phyloP scores from a whole-genome alignment of 371 early-diverging fungal species.

The Mortierella sp. region DNA sequence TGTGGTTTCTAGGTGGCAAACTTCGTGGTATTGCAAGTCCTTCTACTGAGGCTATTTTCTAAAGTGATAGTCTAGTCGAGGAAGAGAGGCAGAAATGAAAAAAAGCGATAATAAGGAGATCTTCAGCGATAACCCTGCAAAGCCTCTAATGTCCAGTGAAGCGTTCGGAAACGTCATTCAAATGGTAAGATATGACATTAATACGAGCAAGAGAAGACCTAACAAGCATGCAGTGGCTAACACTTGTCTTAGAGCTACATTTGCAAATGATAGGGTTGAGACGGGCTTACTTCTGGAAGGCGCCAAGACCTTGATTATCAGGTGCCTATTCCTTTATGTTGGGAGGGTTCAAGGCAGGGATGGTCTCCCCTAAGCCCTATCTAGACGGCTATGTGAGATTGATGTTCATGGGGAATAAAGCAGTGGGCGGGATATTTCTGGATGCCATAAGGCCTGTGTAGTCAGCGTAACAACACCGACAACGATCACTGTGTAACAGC shows the following conservation, averaged over 20 bases:
- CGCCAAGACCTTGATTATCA: conserved; percentile 7
- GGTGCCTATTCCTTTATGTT: conserved; percentile 14
- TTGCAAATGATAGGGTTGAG: conserved; percentile 4
- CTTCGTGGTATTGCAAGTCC: conserved; percentile 4
- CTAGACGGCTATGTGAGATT: conserved; percentile 13
- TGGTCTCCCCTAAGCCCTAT: conserved; percentile 7
- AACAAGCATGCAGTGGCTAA: too few species aligned
- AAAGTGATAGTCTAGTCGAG: neutral
- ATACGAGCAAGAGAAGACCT: too few species aligned
- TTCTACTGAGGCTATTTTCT: conserved; percentile 7
- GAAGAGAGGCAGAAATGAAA: too few species aligned
- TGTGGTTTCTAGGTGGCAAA: conserved; percentile 15
- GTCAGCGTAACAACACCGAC: too few species aligned
- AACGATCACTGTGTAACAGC: too few species aligned
- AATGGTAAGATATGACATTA: too few species aligned
- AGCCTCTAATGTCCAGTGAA: too few species aligned
- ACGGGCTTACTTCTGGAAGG: neutral
- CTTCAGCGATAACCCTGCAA: too few species aligned
- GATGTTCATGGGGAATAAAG: conserved; percentile 23
- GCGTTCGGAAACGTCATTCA: too few species aligned
- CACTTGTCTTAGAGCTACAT: neutral
- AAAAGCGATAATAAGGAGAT: too few species aligned
- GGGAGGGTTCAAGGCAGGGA: conserved; percentile 13
- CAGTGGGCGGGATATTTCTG: conserved; percentile 8
- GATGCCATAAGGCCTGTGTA: too few species aligned